Base-by-base conservation (phyloP, 73 alveolate genomes). In the Tetrahymena borealis region DNA sequence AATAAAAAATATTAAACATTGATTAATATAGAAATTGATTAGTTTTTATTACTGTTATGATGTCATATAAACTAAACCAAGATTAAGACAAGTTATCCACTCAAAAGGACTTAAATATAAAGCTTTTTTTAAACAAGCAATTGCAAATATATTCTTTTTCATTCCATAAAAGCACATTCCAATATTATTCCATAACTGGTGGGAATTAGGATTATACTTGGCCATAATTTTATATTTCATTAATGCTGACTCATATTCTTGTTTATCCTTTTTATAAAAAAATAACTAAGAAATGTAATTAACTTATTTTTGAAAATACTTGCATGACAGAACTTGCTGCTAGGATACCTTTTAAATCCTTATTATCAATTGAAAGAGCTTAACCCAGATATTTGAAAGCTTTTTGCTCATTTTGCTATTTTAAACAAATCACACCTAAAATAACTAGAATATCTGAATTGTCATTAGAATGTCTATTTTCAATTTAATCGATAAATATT, bases 91-190 rank as follows among this genome's bases (percentile, higher is more conserved):
- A 78, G 95, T 95, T 39, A 91, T 94, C 97, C 98, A 95, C 60
- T 96, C 98, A 94, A 96, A 95, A 91, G 98, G 98, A n/a, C 95
- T 95, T 38, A 95, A 92, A 91, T 95, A 96, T 32, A 96, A 90
- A 2, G 98, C 98, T 90, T 95, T 92, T 91, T 94, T 96, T 37
- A 96, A 78, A 40, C 98, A 95, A 20, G 96, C 94, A 13, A 96
- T 77, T 4, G 98, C 98, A 78, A 94, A 91, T 9, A 95, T 92
- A 40, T 91, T 91, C 93, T 96, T 94, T 32, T 94, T 93, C 91
- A 91, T 95, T 11, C 97, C 96, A 35, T 93, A 95, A 95, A 43
- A 96, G 90, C 95, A 91, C 97, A 96, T 94, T 0, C 98, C 98
- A 39, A 96, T 77, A 94, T 96, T 96, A 94, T 96, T 96, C 98